Conservation (phyloP, 192 early-diverging fungal genomes). For the Coemansia sp. region DNA sequence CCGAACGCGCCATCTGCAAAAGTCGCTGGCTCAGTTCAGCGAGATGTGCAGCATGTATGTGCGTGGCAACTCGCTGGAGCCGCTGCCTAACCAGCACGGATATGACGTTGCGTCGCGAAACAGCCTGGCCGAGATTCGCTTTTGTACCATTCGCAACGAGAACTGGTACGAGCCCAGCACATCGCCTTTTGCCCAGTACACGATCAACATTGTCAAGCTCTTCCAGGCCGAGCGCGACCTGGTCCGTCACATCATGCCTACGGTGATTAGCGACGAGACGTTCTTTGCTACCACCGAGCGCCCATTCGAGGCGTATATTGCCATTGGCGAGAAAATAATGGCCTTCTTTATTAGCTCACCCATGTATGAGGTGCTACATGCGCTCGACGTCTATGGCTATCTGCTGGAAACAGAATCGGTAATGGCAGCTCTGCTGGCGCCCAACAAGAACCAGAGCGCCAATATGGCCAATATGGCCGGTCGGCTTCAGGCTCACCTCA, state of each 20-base stretch:
- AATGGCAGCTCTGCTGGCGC: constrained; percentile 30
- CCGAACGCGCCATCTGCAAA: constrained; percentile 46
- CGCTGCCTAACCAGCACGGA: constrained; percentile 18
- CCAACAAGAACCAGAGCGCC: constrained; percentile 31
- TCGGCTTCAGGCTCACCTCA: constrained; percentile 36
- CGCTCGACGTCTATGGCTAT: constrained; percentile 48
- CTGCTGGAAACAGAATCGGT: constrained; percentile 44
- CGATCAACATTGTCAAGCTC: constrained; percentile 50
- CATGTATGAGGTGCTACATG: constrained; percentile 48
- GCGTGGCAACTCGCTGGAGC: constrained; percentile 29
- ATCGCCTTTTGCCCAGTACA: constrained; percentile 53
- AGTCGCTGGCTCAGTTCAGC: constrained; percentile 53
- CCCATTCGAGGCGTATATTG: constrained; percentile 42
- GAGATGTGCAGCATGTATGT: constrained; percentile 49
- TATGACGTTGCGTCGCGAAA: constrained; percentile 14
- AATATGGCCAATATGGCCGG: constrained; percentile 38
- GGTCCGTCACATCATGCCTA: constrained; percentile 52
- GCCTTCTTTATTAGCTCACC: constrained; percentile 44
- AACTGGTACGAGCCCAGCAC: constrained; percentile 53
- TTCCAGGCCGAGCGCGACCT: constrained; percentile 55
- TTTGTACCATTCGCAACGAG: constrained; percentile 49
- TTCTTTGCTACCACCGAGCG: constrained; percentile 35
- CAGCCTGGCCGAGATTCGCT: constrained; percentile 34
- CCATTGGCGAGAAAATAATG: constrained; percentile 43
- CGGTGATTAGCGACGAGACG: constrained; percentile 43